These are phyloP conservation scores for Cladochytrium replicatum DNA, from an alignment of 192 early-diverging fungal genomes.

Conservation along the genomic window DNA sequence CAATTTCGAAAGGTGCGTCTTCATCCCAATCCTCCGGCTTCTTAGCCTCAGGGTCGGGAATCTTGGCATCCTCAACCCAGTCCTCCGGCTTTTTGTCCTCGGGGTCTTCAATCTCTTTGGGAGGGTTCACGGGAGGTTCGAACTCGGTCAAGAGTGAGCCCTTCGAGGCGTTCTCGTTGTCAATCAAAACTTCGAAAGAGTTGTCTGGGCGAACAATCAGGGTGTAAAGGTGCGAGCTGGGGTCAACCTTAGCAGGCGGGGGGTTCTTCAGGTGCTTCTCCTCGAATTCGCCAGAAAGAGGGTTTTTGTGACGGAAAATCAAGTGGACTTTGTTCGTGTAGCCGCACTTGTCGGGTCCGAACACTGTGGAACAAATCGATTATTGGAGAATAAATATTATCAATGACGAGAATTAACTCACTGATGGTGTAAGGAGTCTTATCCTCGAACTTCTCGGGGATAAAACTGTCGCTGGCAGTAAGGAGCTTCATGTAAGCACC, in stretches of 20 bases:
- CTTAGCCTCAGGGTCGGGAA: constrained; percentile 66
- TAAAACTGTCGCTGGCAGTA: constrained; percentile 50
- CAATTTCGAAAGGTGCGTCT: constrained; percentile 67
- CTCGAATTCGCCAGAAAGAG: constrained; percentile 62
- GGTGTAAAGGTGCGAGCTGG: constrained; percentile 69
- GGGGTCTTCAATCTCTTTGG: constrained; percentile 53
- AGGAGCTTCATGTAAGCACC: constrained; percentile 90
- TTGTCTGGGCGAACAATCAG: constrained; percentile 75
- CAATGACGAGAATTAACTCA: constrained; percentile 8
- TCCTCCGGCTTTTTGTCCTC: constrained; percentile 75
- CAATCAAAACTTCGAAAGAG: constrained; percentile 65
- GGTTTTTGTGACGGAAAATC: constrained; percentile 87
- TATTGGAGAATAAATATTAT: neutral
- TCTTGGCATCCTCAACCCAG: constrained; percentile 82
- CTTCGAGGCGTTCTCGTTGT: constrained; percentile 49
- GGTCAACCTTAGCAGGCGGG: constrained; percentile 56
- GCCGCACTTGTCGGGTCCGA: constrained; percentile 95
- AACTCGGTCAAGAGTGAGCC: constrained; percentile 74
- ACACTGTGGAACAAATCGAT: constrained; percentile 48
- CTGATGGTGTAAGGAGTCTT: constrained; percentile 79
- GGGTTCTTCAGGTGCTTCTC: constrained; percentile 79
- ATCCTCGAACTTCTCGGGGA: constrained; percentile 62
- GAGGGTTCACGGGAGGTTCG: constrained; percentile 77
- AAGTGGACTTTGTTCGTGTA: constrained; percentile 83
- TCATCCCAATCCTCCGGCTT: constrained; percentile 82